phyloP scores from a whole-genome alignment of 352 stramenopile species.

The Achlya hypogyna region DNA sequence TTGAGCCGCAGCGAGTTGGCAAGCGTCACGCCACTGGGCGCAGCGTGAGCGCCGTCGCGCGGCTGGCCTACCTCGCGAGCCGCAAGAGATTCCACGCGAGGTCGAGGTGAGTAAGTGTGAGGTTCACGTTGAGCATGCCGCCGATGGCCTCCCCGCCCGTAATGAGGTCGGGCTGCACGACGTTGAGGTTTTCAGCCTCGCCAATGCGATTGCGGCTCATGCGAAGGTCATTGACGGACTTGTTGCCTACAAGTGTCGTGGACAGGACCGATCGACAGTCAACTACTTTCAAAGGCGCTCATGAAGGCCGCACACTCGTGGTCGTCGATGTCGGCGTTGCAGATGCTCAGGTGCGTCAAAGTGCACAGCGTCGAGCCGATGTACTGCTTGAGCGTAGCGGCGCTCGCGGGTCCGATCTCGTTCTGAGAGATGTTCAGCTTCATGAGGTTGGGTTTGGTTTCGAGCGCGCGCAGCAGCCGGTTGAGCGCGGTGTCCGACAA shows the following conservation, averaged over 20 bases:
- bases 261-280: background rate
- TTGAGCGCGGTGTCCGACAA: slow-evolving; percentile 45
- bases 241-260: slow-evolving; percentile 7
- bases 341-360: slow-evolving; percentile 39
- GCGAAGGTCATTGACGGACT: slow-evolving; percentile 23
- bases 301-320: slow-evolving; percentile 80
- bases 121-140: slow-evolving; percentile 31
- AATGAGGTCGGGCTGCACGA: slow-evolving; percentile 22
- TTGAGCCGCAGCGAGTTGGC: slow-evolving; percentile 17
- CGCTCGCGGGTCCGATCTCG: slow-evolving; percentile 36
- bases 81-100: slow-evolving; percentile 36
- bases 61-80: slow-evolving; percentile 11
- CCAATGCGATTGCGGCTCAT: slow-evolving; percentile 36
- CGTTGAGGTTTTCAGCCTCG: slow-evolving; percentile 34
- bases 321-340: slow-evolving; percentile 49
- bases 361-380: slow-evolving; percentile 56
- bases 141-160: slow-evolving; percentile 35
- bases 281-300: slow-evolving; percentile 48
- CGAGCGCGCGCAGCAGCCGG: slow-evolving; percentile 38
- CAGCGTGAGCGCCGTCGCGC: background rate
- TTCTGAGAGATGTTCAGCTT: slow-evolving; percentile 58
- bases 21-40: slow-evolving; percentile 11
- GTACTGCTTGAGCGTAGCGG: slow-evolving; percentile 41
- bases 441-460: slow-evolving; percentile 57
- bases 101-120: slow-evolving; percentile 25